phyloP scores from a whole-genome alignment of 2,329 filamentous ascomycete species.

The Tolypocladium album region DNA sequence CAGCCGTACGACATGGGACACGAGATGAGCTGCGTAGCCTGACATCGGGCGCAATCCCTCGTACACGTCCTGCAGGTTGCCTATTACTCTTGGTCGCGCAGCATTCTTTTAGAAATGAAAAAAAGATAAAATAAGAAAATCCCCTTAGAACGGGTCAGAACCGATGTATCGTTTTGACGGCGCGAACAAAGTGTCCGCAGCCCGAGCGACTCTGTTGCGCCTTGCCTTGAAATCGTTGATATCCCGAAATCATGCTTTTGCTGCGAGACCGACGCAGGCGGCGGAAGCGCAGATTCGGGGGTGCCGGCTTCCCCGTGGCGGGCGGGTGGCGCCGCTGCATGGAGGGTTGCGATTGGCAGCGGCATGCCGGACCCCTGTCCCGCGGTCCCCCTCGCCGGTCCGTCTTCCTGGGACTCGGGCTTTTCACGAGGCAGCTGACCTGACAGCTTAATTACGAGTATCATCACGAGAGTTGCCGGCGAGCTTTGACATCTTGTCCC shows the following conservation, averaged over 20 bases:
- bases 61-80: neutral
- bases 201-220: neutral
- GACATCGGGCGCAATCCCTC: neutral
- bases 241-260: neutral
- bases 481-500: neutral
- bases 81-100: too few species aligned
- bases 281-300: neutral
- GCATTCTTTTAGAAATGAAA: neutral
- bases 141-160: neutral
- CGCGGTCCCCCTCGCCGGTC: conserved; percentile 1
- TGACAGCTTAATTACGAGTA: neutral
- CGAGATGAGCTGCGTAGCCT: neutral
- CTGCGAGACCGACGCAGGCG: neutral
- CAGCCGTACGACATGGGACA: neutral
- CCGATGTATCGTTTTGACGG: neutral
- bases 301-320: neutral
- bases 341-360: conserved; percentile 2
- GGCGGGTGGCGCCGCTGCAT: conserved; percentile 1
- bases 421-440: neutral
- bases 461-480: too few species aligned
- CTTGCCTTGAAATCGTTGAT: neutral
- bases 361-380: conserved; percentile 1
- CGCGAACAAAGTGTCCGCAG: neutral
- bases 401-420: conserved; percentile 3
- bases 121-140: neutral